phyloP scores from a whole-genome alignment of 305 asterid genomes.

The Fraxinus angustifolia region DNA sequence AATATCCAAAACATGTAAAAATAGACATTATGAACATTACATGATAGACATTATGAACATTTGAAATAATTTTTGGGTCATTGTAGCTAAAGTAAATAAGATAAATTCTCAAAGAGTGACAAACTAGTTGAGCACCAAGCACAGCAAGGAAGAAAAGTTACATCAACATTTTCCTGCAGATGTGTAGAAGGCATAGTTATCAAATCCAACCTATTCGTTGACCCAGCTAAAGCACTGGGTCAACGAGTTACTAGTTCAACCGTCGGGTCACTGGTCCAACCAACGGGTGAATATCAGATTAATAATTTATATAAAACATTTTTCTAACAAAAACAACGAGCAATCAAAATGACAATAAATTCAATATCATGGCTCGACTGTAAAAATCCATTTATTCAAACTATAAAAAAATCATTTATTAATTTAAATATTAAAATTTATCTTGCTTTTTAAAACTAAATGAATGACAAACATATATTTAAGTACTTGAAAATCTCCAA shows the following conservation, averaged over 20 bases:
- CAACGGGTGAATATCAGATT: neutral
- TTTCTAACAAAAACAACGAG: neutral
- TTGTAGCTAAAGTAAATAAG: neutral
- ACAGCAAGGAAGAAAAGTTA: neutral
- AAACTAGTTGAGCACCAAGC: neutral
- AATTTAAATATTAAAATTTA: neutral
- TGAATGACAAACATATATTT: neutral
- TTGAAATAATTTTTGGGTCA: neutral
- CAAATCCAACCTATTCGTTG: neutral
- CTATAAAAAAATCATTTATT: neutral
- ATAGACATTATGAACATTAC: neutral
- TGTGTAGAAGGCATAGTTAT: neutral
- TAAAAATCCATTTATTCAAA: neutral
- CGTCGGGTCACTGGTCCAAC: neutral
- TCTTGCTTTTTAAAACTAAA: neutral
- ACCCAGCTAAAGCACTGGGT: neutral
- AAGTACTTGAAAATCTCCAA: neutral
- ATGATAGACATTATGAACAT: neutral
- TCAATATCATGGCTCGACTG: neutral
- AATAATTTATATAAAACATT: neutral
- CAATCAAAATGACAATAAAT: neutral
- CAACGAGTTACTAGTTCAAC: neutral
- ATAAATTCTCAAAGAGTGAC: neutral
- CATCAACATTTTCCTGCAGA: neutral
- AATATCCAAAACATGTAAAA: neutral